Evolutionary conservation across 352 stramenopile species (phyloP).

Genomic region (Phytophthora tubulina): DNA sequence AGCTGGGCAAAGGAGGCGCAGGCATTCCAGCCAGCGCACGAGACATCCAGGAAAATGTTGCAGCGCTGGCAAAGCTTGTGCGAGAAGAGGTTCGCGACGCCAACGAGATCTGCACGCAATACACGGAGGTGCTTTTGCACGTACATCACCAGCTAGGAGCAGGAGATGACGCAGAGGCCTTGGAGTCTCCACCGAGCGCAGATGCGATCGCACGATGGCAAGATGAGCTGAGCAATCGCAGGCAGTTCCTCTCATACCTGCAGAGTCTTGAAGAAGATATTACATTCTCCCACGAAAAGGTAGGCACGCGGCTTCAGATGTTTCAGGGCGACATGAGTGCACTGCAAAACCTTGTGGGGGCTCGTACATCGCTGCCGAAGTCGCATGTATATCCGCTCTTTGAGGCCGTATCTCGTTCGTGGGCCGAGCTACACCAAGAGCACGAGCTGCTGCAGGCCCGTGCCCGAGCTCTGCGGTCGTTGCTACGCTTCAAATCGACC

Average conservation of each 20-base stretch:
- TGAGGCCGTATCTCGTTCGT: slow-evolving; percentile 88
- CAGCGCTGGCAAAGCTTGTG: slow-evolving; percentile 54
- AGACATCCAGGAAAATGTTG: slow-evolving; percentile 67
- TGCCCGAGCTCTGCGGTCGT: slow-evolving; percentile 69
- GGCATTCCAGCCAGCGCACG: slow-evolving; percentile 77
- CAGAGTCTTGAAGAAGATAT: slow-evolving; percentile 94
- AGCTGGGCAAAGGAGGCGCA: slow-evolving; percentile 87
- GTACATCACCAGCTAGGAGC: slow-evolving; percentile 64
- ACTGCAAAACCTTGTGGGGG: slow-evolving; percentile 86
- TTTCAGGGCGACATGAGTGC: slow-evolving; percentile 77
- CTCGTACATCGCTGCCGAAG: slow-evolving; percentile 91
- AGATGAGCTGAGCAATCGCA: slow-evolving; percentile 92
- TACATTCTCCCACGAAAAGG: slow-evolving; percentile 83
- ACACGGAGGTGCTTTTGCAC: slow-evolving; percentile 83
- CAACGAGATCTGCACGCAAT: slow-evolving; percentile 81
- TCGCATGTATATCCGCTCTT: slow-evolving; percentile 96
- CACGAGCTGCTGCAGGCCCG: slow-evolving; percentile 76
- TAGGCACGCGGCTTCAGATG: slow-evolving; percentile 70
- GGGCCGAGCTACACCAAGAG: slow-evolving; percentile 81
- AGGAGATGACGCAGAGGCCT: slow-evolving; percentile 37
- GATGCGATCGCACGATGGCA: slow-evolving; percentile 87
- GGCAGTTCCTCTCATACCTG: slow-evolving; percentile 93
- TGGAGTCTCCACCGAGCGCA: slow-evolving; percentile 19
- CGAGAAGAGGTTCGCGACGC: slow-evolving; percentile 69
- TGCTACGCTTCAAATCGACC: slow-evolving; percentile 83